Evolutionary conservation across 805 yeast genomes (phyloP), one percentile per base, ranked within the genome.

Genomic region (Saccharomycopsis sp.): DNA sequence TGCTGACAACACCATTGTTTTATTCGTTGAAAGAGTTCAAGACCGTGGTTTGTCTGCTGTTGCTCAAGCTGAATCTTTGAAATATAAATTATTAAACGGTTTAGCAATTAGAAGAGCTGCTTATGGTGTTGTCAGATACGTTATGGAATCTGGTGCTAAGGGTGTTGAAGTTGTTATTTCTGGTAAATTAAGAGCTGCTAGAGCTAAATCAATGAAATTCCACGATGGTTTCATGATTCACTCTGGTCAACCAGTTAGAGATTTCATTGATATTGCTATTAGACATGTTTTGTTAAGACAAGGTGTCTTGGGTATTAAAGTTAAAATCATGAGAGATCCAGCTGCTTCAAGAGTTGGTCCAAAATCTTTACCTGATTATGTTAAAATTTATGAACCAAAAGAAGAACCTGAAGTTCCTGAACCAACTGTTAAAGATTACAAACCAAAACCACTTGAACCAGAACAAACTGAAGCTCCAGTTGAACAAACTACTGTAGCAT

Each of bases 211-310:
- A 66, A 95, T 93, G 95, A 93, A 93, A 78, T 93, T 90, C 83
- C 84, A 93, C 70, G 97, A 90, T 71, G 98, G 98, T 81, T 93
- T 93, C 96, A 86, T 93, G 93, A 93, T 93, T 81, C 98, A 93
- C 93, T 88, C 97, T 66, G 98, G 98, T 86, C 98, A 93, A 80
- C 98, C 98, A 76, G 93, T 90, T 72, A 81, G 77, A 62, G 98
- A 93, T 70, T 93, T 93, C 84, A 93, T 93, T 68, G 98, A 93
- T 75, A 75, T 81, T 68, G 98, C 98, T 63, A 89, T 95, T 71
- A 89, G 98, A 77, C 97, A 93, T 90, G 97, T 90, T 64, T 79
- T 93, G 71, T 84, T 93, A 80, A 89, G 97, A 81, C 97, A 93
- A 79, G 98, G 98, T 87, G 97, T 93, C 59, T 81, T 93, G 68